Percentiles rank a stretch among this genome's conserved stretches.
Evolutionary conservation across 257 asterid genomes (phyloP).

Genomic region (Scutellaria baicalensis): DNA sequence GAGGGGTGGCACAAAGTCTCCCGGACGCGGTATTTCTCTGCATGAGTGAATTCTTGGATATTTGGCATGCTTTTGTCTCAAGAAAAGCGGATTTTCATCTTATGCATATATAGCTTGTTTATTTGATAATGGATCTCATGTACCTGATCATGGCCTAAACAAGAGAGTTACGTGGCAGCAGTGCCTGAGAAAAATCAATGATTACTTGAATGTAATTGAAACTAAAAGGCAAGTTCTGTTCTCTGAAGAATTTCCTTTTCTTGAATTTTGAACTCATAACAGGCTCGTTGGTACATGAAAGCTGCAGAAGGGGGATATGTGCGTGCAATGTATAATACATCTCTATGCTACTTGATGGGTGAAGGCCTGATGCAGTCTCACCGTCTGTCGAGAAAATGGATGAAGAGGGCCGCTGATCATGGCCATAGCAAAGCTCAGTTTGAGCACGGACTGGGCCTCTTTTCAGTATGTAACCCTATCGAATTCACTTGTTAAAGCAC

Average conservation of each 20-base stretch:
- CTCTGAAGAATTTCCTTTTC: background rate
- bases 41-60: background rate
- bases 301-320: slow-evolving; percentile 96
- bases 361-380: slow-evolving; percentile 66
- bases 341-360: slow-evolving; percentile 77
- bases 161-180: background rate
- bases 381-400: slow-evolving; percentile 78
- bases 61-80: background rate
- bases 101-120: no score
- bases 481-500: background rate
- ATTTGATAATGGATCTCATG: no score
- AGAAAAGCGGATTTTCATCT: background rate
- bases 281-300: slow-evolving; percentile 76
- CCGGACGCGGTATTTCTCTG: slow-evolving; percentile 57
- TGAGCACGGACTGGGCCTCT: slow-evolving; percentile 76
- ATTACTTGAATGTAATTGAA: background rate
- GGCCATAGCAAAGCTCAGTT: slow-evolving; percentile 94
- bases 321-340: slow-evolving; percentile 88
- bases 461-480: slow-evolving; percentile 48
- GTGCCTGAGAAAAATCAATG: background rate
- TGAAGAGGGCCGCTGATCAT: slow-evolving; percentile 87
- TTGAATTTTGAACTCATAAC: slow-evolving; percentile 1
- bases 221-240: background rate
- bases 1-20: slow-evolving; percentile 46
- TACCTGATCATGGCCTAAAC: background rate